Evolutionary conservation across 139 green algal genomes (phyloP), one percentile per base, ranked within the genome.

Genomic region (Coelastrella sp.): DNA sequence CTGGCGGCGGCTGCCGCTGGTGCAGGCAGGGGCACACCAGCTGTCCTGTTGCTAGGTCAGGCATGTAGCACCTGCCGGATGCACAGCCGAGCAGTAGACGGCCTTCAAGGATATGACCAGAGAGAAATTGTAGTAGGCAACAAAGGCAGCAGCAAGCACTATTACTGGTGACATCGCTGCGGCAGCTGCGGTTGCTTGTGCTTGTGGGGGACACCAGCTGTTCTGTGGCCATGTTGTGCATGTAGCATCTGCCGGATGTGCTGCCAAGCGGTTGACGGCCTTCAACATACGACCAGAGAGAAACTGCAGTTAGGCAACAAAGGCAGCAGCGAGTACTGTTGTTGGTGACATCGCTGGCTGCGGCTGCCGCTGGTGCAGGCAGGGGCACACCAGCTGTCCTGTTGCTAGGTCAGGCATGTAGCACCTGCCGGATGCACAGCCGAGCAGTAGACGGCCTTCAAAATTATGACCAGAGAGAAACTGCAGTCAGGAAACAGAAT

Each of bases 401-500:
- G 65, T 87, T n/a, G 10, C 47, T 54, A 79, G 65, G 65, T 79
- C 8, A 0, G 68, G 32, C 82, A 87, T 79, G 65, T 79, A 23
- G 64, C 82, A 87, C 5, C 82, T 68, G 32, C 82, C 82, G 5
- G 22, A 79, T 19, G 82, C 56, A 58, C 82, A 79, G 82, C 82
- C 82, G 8, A 87, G 65, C 65, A 79, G 82, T 16, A 65, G 14
- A 8, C 58, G 17, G 4, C 82, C 82, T 19, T 78, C 82, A 19
- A 87, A 20, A 20, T 79, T 79, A 32, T 87, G 64, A n/a, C 82
- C 64, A 64, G 56, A 87, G 22, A 86, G n/a, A 58, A 86, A 54
- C 80, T 86, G 80, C 80, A 54, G 13, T n/a, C n/a, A 77, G n/a
- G 71, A 3, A 23, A 64, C 75, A 58, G 7, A 59, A 3, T 3